A percentile compares a stretch with the other conserved stretches of the same genome.
phyloP scores from a whole-genome alignment of 2,329 filamentous ascomycete genomes.

The Ophiocordyceps australis region DNA sequence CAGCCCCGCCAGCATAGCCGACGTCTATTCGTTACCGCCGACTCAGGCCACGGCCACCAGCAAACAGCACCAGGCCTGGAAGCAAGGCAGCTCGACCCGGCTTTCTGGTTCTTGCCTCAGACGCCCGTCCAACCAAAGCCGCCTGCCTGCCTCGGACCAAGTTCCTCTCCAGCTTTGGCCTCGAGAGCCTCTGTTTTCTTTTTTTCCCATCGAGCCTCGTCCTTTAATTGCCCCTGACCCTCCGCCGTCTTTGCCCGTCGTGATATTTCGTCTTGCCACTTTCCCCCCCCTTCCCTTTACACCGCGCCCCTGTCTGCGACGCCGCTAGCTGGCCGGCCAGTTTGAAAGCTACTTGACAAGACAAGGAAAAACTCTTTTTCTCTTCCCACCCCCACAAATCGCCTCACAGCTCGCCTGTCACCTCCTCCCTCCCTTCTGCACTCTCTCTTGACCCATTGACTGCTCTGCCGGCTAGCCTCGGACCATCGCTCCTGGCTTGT shows the following conservation, averaged over 20 bases:
- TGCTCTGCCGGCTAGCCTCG: too few relatives aligned
- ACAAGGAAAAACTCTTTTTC: too few relatives aligned
- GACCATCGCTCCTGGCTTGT: too few relatives aligned
- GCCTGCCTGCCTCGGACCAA: too few relatives aligned
- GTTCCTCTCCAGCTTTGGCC: too few relatives aligned
- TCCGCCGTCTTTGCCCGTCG: neutral
- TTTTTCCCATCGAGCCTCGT: neutral
- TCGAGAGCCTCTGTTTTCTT: too few relatives aligned
- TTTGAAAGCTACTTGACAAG: too few relatives aligned
- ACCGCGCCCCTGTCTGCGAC: neutral
- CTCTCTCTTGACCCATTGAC: neutral
- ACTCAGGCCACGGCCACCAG: too few relatives aligned
- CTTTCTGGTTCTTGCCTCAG: constrained; percentile 2
- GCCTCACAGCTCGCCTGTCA: neutral
- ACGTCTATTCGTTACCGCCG: too few relatives aligned
- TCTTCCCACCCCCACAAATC: neutral
- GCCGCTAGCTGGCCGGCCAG: too few relatives aligned
- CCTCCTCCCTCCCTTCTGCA: neutral
- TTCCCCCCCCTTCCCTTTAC: neutral
- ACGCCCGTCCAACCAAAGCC: neutral
- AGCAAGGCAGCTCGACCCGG: constrained; percentile 3
- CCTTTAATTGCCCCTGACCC: neutral
- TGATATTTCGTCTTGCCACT: neutral
- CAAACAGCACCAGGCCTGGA: too few relatives aligned
- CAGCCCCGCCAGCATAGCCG: too few relatives aligned